Evolutionary conservation across 805 yeast species (phyloP).

Genomic region (Candida anglica): DNA sequence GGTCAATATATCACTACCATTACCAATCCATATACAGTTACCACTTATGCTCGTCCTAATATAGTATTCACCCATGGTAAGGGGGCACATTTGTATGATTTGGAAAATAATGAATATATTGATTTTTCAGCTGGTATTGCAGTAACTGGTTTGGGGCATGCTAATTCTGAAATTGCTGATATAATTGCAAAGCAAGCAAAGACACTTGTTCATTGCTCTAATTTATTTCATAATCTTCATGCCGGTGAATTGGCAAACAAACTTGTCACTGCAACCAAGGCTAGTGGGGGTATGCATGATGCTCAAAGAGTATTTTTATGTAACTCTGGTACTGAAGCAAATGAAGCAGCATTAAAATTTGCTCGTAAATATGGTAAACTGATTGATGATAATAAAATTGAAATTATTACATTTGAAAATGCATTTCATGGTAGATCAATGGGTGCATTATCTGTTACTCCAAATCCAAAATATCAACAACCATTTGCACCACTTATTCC

Average conservation of each 20-base stretch:
- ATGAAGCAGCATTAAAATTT: slow-evolving; percentile 57
- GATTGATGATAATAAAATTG: slow-evolving; percentile 53
- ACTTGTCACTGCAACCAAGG: slow-evolving; percentile 63
- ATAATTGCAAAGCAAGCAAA: slow-evolving; percentile 69
- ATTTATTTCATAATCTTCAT: slow-evolving; percentile 79
- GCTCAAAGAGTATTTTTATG: slow-evolving; percentile 71
- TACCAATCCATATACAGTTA: slow-evolving; percentile 54
- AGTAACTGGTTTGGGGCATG: slow-evolving; percentile 91
- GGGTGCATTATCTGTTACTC: slow-evolving; percentile 91
- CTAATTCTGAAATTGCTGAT: slow-evolving; percentile 68
- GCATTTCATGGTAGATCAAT: slow-evolving; percentile 94
- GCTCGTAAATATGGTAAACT: slow-evolving; percentile 75
- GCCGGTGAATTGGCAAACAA: slow-evolving; percentile 75
- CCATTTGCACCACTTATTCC: slow-evolving; percentile 94
- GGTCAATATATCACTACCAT: slow-evolving; percentile 42
- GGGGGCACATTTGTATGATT: slow-evolving; percentile 79
- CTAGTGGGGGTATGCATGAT: slow-evolving; percentile 73
- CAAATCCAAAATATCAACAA: slow-evolving; percentile 86
- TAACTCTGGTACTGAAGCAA: slow-evolving; percentile 59
- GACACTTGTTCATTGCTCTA: slow-evolving; percentile 78
- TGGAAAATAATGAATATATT: slow-evolving; percentile 70
- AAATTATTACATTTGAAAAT: slow-evolving; percentile 80
- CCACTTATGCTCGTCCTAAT: slow-evolving; percentile 78
- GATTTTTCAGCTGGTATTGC: slow-evolving; percentile 98
- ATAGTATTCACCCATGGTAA: slow-evolving; percentile 75